These are phyloP conservation scores for Clonostachys sp. DNA, from an alignment of 2,329 filamentous ascomycete genomes.

Conservation along the genomic window DNA sequence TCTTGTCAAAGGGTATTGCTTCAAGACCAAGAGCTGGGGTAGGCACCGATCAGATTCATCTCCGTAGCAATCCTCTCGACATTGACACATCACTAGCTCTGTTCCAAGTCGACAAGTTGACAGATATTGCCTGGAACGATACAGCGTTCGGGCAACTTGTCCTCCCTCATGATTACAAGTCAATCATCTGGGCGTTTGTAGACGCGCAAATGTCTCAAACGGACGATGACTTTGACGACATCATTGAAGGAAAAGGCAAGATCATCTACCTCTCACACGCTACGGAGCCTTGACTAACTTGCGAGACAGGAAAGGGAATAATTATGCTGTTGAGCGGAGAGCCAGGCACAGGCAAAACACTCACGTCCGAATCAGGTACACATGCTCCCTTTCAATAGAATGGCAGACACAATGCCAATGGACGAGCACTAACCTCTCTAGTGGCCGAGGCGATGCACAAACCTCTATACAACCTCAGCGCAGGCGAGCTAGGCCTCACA, in stretches of 20 bases:
- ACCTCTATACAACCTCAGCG: constrained; percentile 37
- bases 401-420: too few species aligned
- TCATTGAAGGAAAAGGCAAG: not conserved
- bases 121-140: constrained; percentile 36
- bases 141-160: constrained; percentile 39
- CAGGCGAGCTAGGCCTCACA: constrained; percentile 40
- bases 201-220: constrained; percentile 31
- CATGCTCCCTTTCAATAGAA: not conserved
- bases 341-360: constrained; percentile 51
- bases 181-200: constrained; percentile 37
- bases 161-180: constrained; percentile 38
- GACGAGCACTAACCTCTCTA: not conserved
- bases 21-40: not conserved
- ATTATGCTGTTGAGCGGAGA: constrained; percentile 47
- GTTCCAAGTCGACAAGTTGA: constrained; percentile 35
- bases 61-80: not conserved
- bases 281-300: too few species aligned
- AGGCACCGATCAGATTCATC: not conserved
- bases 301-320: constrained; percentile 16
- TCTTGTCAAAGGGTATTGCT: not conserved
- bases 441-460: constrained; percentile 43
- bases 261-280: too few species aligned
- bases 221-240: not conserved
- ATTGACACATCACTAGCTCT: constrained; percentile 17
- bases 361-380: constrained; percentile 44